Evolutionary conservation across 2,329 filamentous ascomycete genomes (phyloP), one percentile per base, ranked within the genome.

Genomic region (Tolypocladium nubicola): DNA sequence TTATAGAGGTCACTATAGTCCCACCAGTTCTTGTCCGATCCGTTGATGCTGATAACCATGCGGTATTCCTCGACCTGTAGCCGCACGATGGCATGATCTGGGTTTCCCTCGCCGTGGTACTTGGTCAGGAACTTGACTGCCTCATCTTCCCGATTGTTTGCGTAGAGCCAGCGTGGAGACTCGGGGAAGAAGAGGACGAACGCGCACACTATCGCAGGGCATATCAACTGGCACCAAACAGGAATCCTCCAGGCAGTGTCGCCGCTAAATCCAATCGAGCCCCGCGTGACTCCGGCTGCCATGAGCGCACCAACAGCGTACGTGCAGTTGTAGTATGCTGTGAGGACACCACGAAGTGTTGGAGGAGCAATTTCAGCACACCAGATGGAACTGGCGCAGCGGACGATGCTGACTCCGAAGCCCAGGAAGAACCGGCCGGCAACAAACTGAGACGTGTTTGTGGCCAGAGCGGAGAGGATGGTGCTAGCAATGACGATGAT

Each of bases 401-500:
- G 72, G 21, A 74, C 74, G 56, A 79, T 75, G 23, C 72, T 70
- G 55, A 79, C 76, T 56, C 77, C 77, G 59, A 85, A 85, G 41
- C 83, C 83, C 1, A 86, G 76, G 41, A 85, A 69, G 70, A 86
- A 85, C 6, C 82, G 77, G 5, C 82, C 82, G 52, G 75, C 77
- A 68, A 79, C 76, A 63, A 79, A 80, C 54, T 78, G 75, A n/a
- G 66, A 67, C 60, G 62, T 68, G 58, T 55, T 64, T 52, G 62
- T 65, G 55, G 72, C 69, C 1, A 73, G 70, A 30, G 67, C 73
- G 59, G 76, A 75, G 52, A 78, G 70, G 58, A 71, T 66, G n/a
- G 75, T 76, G 26, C 75, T 75, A 52, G 75, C 55, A 79, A 77
- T 68, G 58, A 77, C 72, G 58, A 73, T 65, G 6, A 68, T 33